phyloP scores from a whole-genome alignment of 768 basidiomycete species.

The Dacryopinax spathularia region DNA sequence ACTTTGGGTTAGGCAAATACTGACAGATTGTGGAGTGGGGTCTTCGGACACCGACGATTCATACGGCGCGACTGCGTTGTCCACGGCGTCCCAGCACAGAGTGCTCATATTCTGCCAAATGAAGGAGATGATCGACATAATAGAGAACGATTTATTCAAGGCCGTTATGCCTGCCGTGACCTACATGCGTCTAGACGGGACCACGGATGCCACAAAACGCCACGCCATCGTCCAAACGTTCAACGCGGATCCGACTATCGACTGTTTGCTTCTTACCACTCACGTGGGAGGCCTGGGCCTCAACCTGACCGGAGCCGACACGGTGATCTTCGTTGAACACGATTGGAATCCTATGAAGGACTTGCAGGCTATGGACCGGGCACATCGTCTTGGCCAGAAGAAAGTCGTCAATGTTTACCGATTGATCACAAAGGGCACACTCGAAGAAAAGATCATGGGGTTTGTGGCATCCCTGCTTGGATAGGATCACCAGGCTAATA shows the following conservation, averaged over 20 bases:
- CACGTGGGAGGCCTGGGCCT: constrained; percentile 93
- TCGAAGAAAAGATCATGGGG: constrained; percentile 99
- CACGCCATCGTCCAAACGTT: constrained; percentile 97
- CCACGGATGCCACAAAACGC: constrained; percentile 82
- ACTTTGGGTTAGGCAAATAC: constrained; percentile 54
- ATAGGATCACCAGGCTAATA: constrained; percentile 1
- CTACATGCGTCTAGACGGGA: constrained; percentile 95
- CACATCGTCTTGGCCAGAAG: constrained; percentile 95
- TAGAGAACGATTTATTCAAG: constrained; percentile 86
- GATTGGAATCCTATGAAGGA: constrained; percentile 99
- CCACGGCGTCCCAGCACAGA: constrained; percentile 68
- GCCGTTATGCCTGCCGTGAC: constrained; percentile 87
- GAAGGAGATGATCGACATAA: constrained; percentile 97
- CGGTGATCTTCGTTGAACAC: constrained; percentile 98
- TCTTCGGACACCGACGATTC: constrained; percentile 53
- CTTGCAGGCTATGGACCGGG: constrained; percentile 97
- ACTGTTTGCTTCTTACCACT: constrained; percentile 87
- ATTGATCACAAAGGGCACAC: constrained; percentile 86
- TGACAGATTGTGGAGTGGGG: constrained; percentile 91
- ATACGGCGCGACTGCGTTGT: constrained; percentile 31
- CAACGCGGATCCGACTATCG: constrained; percentile 94
- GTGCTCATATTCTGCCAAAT: constrained; percentile 98
- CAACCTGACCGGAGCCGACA: constrained; percentile 94
- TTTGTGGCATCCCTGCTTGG: constrained; percentile 20
- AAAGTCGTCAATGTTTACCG: constrained; percentile 98